Evolutionary conservation across 2,329 filamentous ascomycete species (phyloP).

Genomic region (Corniculantispora saksenae): DNA sequence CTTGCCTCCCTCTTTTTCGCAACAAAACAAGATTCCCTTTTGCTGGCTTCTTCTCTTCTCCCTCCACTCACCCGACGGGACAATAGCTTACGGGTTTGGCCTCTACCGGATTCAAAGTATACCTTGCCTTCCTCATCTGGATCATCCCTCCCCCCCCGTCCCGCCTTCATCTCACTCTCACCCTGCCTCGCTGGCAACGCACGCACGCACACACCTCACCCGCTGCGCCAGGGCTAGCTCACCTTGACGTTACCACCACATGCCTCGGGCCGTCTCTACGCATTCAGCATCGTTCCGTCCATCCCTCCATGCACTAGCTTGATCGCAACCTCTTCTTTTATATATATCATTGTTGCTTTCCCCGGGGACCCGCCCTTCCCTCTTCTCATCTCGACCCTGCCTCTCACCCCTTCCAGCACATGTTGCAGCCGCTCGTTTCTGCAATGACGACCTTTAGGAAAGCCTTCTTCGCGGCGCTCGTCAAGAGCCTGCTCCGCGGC

Average conservation of each 20-base stretch:
- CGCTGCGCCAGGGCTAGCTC: conserved; percentile 11
- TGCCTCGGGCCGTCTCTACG: conserved; percentile 21
- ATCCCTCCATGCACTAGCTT: conserved; percentile 17
- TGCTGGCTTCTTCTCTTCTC: not conserved
- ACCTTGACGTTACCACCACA: conserved; percentile 21
- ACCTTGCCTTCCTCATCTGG: not conserved
- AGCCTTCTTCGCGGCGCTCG: conserved; percentile 53
- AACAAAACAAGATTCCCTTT: conserved; percentile 5
- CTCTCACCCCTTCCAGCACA: conserved; percentile 17
- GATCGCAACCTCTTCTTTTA: conserved; percentile 20
- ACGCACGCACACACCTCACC: conserved; percentile 1
- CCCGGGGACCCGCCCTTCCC: conserved; percentile 17
- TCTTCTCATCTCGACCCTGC: conserved; percentile 15
- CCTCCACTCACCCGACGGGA: too few relatives aligned
- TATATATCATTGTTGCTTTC: conserved; percentile 19
- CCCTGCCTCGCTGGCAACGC: not conserved
- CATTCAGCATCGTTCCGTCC: conserved; percentile 22
- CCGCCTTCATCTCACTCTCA: conserved; percentile 3
- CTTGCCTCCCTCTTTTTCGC: not conserved
- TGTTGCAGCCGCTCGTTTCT: conserved; percentile 53
- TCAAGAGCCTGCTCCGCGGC: conserved; percentile 60
- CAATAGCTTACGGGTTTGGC: too few relatives aligned
- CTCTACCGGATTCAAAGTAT: not conserved
- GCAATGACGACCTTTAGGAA: conserved; percentile 60
- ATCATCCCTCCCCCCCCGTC: not conserved